Percentiles rank a stretch among this genome's conserved stretches.
These are phyloP conservation scores for Aristolochia californica DNA, from an alignment of 164 flowering plant genomes.

Conservation along the genomic window DNA sequence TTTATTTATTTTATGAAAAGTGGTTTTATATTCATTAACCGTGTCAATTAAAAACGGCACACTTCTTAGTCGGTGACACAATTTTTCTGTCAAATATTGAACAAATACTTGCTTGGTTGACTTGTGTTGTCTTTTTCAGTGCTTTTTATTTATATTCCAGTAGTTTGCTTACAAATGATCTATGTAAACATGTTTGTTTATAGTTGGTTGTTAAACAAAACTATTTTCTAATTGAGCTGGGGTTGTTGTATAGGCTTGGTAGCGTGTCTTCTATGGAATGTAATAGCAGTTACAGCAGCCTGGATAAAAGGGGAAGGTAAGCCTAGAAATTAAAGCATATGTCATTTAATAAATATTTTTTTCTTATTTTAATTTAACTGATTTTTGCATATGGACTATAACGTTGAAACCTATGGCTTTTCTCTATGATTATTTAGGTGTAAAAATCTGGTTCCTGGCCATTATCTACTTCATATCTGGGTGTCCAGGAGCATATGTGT, in stretches of 20 bases:
- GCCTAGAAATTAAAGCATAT: conserved; percentile 11
- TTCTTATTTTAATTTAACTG: background rate
- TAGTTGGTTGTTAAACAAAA: background rate
- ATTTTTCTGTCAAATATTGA: too few relatives aligned
- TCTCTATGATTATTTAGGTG: conserved; percentile 33
- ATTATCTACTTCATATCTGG: conserved; percentile 87
- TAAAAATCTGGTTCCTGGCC: conserved; percentile 89
- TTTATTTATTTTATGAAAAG: too few relatives aligned
- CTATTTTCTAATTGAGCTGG: too few relatives aligned
- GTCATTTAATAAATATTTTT: background rate
- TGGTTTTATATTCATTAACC: too few relatives aligned
- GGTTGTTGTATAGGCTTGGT: conserved; percentile 18
- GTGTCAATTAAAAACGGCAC: too few relatives aligned
- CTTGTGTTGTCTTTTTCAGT: too few relatives aligned
- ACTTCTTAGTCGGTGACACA: too few relatives aligned
- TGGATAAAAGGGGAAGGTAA: conserved; percentile 89
- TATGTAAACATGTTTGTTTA: background rate
- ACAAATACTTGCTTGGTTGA: too few relatives aligned
- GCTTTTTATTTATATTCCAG: too few relatives aligned
- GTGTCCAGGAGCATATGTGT: conserved; percentile 85
- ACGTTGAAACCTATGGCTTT: background rate
- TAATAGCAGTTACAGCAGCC: conserved; percentile 76
- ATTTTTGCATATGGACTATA: background rate
- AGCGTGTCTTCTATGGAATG: conserved; percentile 72
- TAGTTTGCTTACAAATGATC: too few relatives aligned